phyloP scores from a whole-genome alignment of 805 yeast species.

The Metschnikowia proteae region DNA sequence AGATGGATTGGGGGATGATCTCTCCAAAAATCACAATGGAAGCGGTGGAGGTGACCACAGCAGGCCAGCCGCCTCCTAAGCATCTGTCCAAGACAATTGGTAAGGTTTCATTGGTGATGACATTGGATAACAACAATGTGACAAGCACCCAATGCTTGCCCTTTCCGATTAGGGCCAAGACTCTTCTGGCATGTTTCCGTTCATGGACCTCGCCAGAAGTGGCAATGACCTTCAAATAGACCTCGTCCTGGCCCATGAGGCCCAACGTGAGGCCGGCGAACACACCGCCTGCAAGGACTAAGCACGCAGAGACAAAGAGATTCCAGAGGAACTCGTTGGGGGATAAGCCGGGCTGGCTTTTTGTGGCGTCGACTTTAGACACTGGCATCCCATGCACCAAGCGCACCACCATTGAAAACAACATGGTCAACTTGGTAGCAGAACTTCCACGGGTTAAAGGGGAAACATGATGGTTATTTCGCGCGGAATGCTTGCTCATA shows the following conservation, averaged over 20 bases:
- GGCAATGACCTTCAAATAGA: slow-evolving; percentile 84
- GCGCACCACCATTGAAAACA: slow-evolving; percentile 32
- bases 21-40: slow-evolving; percentile 94
- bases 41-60: slow-evolving; percentile 89
- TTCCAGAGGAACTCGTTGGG: slow-evolving; percentile 44
- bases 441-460: slow-evolving; percentile 22
- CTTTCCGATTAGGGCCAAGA: slow-evolving; percentile 62
- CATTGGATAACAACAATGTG: slow-evolving; percentile 79
- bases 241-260: slow-evolving; percentile 97
- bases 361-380: slow-evolving; percentile 10
- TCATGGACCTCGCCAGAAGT: slow-evolving; percentile 78
- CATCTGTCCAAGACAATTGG: slow-evolving; percentile 92
- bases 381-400: slow-evolving; percentile 37
- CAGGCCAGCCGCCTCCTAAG: slow-evolving; percentile 97
- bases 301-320: slow-evolving; percentile 49
- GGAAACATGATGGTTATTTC: slow-evolving; percentile 28
- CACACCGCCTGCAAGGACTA: slow-evolving; percentile 81
- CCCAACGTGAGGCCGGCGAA: slow-evolving; percentile 94
- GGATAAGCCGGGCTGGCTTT: slow-evolving; percentile 20
- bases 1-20: slow-evolving; percentile 89
- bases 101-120: slow-evolving; percentile 88
- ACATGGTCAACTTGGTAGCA: slow-evolving; percentile 28
- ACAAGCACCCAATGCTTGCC: slow-evolving; percentile 98
- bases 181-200: slow-evolving; percentile 64
- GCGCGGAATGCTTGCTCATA: slow-evolving; percentile 22